phyloP scores from a whole-genome alignment of 2,329 filamentous ascomycete genomes.

The Diaporthe sp. region DNA sequence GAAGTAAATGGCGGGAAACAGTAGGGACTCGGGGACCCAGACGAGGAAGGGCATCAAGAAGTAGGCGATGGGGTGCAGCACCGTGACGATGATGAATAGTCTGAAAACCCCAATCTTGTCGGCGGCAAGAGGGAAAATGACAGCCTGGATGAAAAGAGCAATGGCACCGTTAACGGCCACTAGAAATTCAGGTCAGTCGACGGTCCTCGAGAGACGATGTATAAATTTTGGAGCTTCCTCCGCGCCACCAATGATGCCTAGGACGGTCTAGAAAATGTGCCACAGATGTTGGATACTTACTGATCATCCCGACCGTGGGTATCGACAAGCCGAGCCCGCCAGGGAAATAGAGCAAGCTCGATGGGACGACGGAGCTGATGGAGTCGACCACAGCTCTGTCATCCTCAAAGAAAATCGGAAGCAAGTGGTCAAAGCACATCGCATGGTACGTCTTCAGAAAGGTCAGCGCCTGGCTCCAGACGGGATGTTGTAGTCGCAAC shows the following conservation, averaged over 20 bases:
- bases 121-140: slow-evolving; percentile 73
- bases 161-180: slow-evolving; percentile 62
- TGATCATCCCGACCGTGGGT: slow-evolving; percentile 66
- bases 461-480: slow-evolving; percentile 13
- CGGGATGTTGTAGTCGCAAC: not conserved
- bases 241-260: no score
- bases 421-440: slow-evolving; percentile 93
- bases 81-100: slow-evolving; percentile 70
- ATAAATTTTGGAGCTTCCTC: not conserved
- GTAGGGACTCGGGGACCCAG: slow-evolving; percentile 63
- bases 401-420: slow-evolving; percentile 95
- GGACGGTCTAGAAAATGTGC: not conserved
- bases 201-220: not conserved
- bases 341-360: slow-evolving; percentile 67
- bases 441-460: slow-evolving; percentile 79
- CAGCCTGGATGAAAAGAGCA: slow-evolving; percentile 70
- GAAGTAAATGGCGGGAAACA: slow-evolving; percentile 71
- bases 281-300: not conserved
- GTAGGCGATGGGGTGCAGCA: slow-evolving; percentile 74
- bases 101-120: slow-evolving; percentile 70
- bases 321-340: slow-evolving; percentile 75
- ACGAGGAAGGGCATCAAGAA: slow-evolving; percentile 71
- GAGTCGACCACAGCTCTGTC: slow-evolving; percentile 62
- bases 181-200: slow-evolving; percentile 51
- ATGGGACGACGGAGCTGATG: slow-evolving; percentile 45